Percentiles rank a stretch among this genome's conserved stretches.
These are phyloP conservation scores for Pythium periplocum DNA, from an alignment of 352 stramenopile genomes.

Conservation along the genomic window DNA sequence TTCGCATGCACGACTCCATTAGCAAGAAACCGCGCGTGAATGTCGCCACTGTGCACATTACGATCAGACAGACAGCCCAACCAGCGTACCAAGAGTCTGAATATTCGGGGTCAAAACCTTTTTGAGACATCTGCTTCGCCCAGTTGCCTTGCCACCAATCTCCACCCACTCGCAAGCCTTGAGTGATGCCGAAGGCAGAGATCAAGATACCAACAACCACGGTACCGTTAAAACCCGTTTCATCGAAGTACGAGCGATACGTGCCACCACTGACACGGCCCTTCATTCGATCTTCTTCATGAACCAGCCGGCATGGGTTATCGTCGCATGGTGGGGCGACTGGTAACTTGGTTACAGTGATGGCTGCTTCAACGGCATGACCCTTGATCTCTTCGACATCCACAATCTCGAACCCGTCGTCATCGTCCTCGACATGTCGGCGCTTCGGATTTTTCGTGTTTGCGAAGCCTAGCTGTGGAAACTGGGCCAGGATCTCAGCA, in stretches of 20 bases:
- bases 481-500: slow-evolving; percentile 16
- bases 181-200: slow-evolving; percentile 7
- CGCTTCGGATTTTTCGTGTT: neutral
- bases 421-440: neutral
- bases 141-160: slow-evolving; percentile 24
- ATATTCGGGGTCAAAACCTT: slow-evolving; percentile 7
- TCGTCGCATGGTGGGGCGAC: neutral
- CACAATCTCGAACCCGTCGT: slow-evolving; percentile 6
- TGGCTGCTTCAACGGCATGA: no score
- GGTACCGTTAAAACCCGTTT: slow-evolving; percentile 13
- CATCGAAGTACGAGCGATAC: no score
- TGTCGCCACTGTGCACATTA: slow-evolving; percentile 19
- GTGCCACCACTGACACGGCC: slow-evolving; percentile 16
- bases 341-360: neutral
- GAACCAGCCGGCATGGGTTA: slow-evolving; percentile 5
- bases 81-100: slow-evolving; percentile 18
- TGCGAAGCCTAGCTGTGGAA: slow-evolving; percentile 5
- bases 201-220: slow-evolving; percentile 14
- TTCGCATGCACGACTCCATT: slow-evolving; percentile 31
- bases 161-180: slow-evolving; percentile 12
- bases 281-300: slow-evolving; percentile 25
- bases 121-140: slow-evolving; percentile 20
- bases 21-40: slow-evolving; percentile 26
- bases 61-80: slow-evolving; percentile 37
- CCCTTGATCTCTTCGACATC: slow-evolving; percentile 8